Percentiles rank a stretch among this genome's conserved stretches.
phyloP scores from a whole-genome alignment of 495 filamentous ascomycete genomes.

The Aspergillus wentii region DNA sequence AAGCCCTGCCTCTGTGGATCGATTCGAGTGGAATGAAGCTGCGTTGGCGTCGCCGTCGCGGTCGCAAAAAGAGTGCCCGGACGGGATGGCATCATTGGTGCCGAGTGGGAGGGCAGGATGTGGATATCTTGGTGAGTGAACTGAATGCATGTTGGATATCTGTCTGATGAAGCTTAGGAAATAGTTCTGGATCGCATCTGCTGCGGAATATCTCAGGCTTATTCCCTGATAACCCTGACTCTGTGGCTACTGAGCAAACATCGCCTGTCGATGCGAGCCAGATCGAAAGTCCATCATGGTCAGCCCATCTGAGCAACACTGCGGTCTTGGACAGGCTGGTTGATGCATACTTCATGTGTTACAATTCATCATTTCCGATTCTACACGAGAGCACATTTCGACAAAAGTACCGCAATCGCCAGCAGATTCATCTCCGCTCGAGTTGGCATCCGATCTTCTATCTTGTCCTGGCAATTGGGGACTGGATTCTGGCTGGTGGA shows the following conservation, averaged over 20 bases:
- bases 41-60: slow-evolving; percentile 8
- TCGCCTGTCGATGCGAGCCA: background rate
- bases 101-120: slow-evolving; percentile 8
- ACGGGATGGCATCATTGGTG: slow-evolving; percentile 23
- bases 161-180: slow-evolving; percentile 6
- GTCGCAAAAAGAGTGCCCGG: slow-evolving; percentile 1
- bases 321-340: slow-evolving; percentile 9
- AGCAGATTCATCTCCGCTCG: slow-evolving; percentile 8
- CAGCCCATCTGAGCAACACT: slow-evolving; percentile 2
- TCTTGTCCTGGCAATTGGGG: slow-evolving; percentile 19
- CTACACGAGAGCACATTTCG: slow-evolving; percentile 21
- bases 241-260: background rate
- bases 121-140: slow-evolving; percentile 17
- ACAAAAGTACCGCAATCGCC: slow-evolving; percentile 6
- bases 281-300: slow-evolving; percentile 1
- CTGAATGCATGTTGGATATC: background rate
- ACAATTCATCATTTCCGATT: slow-evolving; percentile 15
- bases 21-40: slow-evolving; percentile 18
- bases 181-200: slow-evolving; percentile 13
- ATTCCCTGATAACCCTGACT: slow-evolving; percentile 2
- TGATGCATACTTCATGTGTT: slow-evolving; percentile 20
- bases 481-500: slow-evolving; percentile 11
- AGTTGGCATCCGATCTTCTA: slow-evolving; percentile 19
- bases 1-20: slow-evolving; percentile 2
- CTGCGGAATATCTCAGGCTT: slow-evolving; percentile 11